Conservation (phyloP, 106 monocot species). For the Vanilla planifolia region DNA sequence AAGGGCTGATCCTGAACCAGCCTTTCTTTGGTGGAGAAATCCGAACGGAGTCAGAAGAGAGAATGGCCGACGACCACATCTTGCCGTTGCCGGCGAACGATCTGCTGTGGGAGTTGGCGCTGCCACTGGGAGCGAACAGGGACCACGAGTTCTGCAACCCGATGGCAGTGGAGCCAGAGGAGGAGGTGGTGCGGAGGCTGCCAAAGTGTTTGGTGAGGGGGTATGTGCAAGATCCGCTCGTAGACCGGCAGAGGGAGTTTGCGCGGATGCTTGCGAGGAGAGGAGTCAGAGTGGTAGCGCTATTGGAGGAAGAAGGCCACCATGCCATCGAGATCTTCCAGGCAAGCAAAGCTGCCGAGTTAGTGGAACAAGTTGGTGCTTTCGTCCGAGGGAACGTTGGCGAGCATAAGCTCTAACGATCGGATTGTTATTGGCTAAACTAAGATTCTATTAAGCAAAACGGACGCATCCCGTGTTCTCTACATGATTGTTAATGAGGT, state of each 20-base stretch:
- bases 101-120: slow-evolving; percentile 35
- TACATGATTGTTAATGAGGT: no score
- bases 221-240: slow-evolving; percentile 33
- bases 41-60: slow-evolving; percentile 21
- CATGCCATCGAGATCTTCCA: slow-evolving; percentile 37
- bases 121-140: slow-evolving; percentile 21
- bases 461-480: no score
- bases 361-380: slow-evolving; percentile 15
- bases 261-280: slow-evolving; percentile 17
- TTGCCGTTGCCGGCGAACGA: slow-evolving; percentile 26
- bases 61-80: slow-evolving; percentile 19
- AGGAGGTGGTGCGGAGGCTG: neutral
- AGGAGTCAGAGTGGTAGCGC: slow-evolving; percentile 18
- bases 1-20: slow-evolving; percentile 19
- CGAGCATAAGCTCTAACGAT: neutral
- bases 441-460: no score
- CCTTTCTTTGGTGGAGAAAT: slow-evolving; percentile 25
- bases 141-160: slow-evolving; percentile 41
- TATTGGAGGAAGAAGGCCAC: slow-evolving; percentile 13
- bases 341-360: neutral
- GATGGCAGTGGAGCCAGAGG: neutral
- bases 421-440: no score
- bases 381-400: slow-evolving; percentile 16
- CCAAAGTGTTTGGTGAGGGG: slow-evolving; percentile 26
- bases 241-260: slow-evolving; percentile 40